Evolutionary conservation across 257 asterid genomes (phyloP).

Genomic region (Echium plantagineum): DNA sequence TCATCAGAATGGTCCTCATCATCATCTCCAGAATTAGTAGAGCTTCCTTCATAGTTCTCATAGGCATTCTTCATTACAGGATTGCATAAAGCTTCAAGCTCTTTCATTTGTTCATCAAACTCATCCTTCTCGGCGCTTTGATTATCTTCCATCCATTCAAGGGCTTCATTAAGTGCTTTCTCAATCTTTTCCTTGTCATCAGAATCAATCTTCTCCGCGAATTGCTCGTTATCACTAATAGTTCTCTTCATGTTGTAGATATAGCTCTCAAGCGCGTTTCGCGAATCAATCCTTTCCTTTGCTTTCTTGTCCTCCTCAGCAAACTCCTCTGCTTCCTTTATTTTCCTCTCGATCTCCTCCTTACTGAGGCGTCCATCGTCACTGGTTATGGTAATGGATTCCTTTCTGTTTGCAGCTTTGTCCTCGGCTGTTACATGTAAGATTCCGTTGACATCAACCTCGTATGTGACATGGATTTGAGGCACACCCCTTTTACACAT

Average conservation of each 20-base stretch:
- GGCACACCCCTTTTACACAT: slow-evolving; percentile 8
- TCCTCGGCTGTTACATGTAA: slow-evolving; percentile 16
- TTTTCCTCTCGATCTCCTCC: slow-evolving; percentile 14
- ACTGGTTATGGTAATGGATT: slow-evolving; percentile 16
- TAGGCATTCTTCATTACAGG: neutral
- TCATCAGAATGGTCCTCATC: neutral
- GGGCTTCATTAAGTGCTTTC: neutral
- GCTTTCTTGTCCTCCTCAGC: slow-evolving; percentile 12
- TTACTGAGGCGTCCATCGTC: slow-evolving; percentile 10
- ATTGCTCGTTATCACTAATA: neutral
- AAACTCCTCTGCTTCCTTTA: slow-evolving; percentile 15
- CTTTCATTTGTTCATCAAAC: neutral
- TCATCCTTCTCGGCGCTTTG: slow-evolving; percentile 1
- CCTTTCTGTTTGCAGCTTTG: slow-evolving; percentile 14
- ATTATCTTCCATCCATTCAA: neutral
- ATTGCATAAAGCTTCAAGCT: neutral
- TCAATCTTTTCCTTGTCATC: neutral
- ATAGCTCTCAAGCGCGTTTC: slow-evolving; percentile 8
- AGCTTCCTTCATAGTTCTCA: neutral
- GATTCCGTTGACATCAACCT: slow-evolving; percentile 13
- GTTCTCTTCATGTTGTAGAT: slow-evolving; percentile 10
- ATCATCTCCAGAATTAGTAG: neutral
- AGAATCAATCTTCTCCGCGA: neutral
- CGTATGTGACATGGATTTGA: slow-evolving; percentile 14
- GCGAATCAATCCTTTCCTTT: slow-evolving; percentile 10